Conservation (phyloP, 106 monocot genomes). For the Platanthera zijinensis region DNA sequence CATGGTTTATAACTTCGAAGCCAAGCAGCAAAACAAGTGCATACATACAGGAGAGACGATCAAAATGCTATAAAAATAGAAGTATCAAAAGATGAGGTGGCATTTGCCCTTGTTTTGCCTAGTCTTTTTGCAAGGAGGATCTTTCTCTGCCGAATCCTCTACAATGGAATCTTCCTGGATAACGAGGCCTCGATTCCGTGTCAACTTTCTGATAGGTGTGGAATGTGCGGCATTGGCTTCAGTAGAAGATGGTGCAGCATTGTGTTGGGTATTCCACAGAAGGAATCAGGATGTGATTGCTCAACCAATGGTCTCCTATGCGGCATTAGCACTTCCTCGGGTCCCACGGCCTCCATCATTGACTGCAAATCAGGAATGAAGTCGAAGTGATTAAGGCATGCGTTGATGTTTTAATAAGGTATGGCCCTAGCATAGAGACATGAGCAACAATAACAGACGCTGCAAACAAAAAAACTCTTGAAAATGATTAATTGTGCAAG, state of each 20-base stretch:
- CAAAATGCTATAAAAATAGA: no score
- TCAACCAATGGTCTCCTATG: no score
- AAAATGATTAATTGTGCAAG: background rate
- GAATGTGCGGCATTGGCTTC: no score
- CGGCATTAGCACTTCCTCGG: no score
- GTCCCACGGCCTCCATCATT: background rate
- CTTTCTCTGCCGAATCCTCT: constrained; percentile 19
- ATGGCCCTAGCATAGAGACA: background rate
- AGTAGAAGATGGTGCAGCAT: background rate
- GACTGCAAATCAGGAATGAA: background rate
- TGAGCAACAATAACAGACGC: background rate
- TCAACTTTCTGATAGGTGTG: constrained; percentile 29
- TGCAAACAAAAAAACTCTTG: background rate
- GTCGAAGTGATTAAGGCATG: background rate
- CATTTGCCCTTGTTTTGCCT: background rate
- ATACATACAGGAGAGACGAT: background rate
- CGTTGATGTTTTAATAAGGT: background rate
- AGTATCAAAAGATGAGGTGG: background rate
- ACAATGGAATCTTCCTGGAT: constrained; percentile 14
- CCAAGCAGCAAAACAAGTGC: no score
- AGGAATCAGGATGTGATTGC: no score
- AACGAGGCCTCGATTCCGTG: background rate
- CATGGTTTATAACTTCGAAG: no score
- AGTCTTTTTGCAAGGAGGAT: background rate
- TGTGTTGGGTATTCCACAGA: no score